These are phyloP conservation scores for Setaria viridis DNA, from an alignment of 202 grass and related monocot species.

Conservation along the genomic window DNA sequence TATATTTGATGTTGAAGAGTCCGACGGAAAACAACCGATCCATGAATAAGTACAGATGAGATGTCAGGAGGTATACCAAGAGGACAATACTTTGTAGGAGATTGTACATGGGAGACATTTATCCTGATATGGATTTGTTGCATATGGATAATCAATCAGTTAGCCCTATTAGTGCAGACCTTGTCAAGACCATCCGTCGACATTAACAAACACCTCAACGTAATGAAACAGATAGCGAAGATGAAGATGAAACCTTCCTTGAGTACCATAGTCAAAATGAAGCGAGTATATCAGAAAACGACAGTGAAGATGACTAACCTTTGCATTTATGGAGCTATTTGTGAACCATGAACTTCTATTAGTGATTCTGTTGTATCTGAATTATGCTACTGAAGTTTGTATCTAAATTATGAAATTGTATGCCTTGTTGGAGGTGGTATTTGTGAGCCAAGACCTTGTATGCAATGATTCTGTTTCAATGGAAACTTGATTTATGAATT, in stretches of 20 bases:
- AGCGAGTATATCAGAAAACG: neutral
- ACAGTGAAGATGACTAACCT: no score
- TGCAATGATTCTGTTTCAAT: neutral
- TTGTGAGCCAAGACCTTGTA: neutral
- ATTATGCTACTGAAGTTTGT: neutral
- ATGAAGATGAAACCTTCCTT: no score
- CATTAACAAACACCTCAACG: no score
- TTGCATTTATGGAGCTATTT: neutral
- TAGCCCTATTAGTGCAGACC: no score
- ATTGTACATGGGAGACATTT: neutral
- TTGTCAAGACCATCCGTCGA: no score
- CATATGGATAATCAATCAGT: no score
- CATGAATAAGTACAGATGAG: neutral
- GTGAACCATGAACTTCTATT: neutral
- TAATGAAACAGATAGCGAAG: no score
- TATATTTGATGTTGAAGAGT: no score
- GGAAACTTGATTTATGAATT: no score
- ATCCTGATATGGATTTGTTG: neutral
- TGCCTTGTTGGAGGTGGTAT: no score
- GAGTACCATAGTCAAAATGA: neutral
- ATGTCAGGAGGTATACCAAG: neutral
- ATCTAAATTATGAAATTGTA: neutral
- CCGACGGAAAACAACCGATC: no score
- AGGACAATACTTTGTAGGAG: neutral
- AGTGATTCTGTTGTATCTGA: neutral